These are phyloP conservation scores for Blastobotrys capitulatus DNA, from an alignment of 1,139 yeast genomes.

Conservation along the genomic window DNA sequence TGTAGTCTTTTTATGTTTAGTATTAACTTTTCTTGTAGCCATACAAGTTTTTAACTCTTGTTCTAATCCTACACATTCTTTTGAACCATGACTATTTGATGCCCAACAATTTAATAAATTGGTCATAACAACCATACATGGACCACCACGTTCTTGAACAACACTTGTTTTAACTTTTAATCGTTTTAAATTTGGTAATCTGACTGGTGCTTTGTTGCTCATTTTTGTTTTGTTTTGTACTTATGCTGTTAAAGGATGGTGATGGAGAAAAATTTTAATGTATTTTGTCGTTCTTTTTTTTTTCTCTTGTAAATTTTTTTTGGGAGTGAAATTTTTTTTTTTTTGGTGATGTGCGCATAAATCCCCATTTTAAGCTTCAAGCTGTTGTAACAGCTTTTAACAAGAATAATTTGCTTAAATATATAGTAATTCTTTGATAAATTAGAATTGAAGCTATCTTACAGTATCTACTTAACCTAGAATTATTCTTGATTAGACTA, in stretches of 20 bases:
- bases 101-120: slow-evolving; percentile 94
- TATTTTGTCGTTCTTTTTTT: neutral
- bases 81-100: slow-evolving; percentile 69
- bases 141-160: slow-evolving; percentile 52
- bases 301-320: no score
- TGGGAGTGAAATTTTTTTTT: neutral
- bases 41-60: slow-evolving; percentile 50
- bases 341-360: no score
- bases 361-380: no score
- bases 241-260: neutral
- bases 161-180: slow-evolving; percentile 64
- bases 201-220: slow-evolving; percentile 24
- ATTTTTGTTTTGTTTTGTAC: neutral
- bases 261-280: neutral
- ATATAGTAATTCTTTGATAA: no score
- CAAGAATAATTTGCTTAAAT: no score
- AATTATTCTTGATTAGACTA: no score
- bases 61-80: slow-evolving; percentile 60
- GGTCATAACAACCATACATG: slow-evolving; percentile 78
- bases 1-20: slow-evolving; percentile 47
- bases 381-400: no score
- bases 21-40: slow-evolving; percentile 34
- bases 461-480: no score
- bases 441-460: no score
- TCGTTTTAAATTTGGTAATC: slow-evolving; percentile 71